Percentiles rank a stretch among this genome's conserved stretches.
Conservation (phyloP, 495 filamentous ascomycete species). For the Xylaria flabelliformis region DNA sequence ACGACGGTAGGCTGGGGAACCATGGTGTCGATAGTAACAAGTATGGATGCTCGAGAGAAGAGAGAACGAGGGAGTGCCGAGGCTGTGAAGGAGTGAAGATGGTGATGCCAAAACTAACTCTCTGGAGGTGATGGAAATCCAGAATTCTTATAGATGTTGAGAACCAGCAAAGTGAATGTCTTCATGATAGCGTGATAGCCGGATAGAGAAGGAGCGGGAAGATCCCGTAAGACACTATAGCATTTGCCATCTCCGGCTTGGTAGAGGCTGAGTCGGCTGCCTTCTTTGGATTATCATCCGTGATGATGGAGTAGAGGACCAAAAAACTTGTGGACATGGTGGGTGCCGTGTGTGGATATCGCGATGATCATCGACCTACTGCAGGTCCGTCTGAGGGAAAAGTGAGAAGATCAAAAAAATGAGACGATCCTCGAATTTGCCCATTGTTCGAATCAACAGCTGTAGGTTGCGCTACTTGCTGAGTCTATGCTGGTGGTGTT, state of each 20-base stretch:
- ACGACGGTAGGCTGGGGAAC: constrained; percentile 28
- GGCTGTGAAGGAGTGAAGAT: constrained; percentile 1
- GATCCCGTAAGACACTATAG: neutral
- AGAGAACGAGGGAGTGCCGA: constrained; percentile 13
- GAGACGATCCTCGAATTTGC: constrained; percentile 12
- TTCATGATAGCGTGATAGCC: neutral
- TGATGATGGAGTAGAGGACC: constrained; percentile 8
- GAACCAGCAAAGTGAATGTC: neutral
- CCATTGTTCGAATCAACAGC: constrained; percentile 8
- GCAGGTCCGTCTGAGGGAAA: constrained; percentile 14
- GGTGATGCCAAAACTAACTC: constrained; percentile 9
- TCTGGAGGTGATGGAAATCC: constrained; percentile 25
- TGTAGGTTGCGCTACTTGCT: neutral
- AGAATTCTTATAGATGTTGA: constrained; percentile 24
- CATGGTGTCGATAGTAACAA: constrained; percentile 26
- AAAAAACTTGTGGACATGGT: constrained; percentile 5
- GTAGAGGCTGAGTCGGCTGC: constrained; percentile 19
- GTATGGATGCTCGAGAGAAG: constrained; percentile 21
- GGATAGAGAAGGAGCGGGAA: constrained; percentile 19
- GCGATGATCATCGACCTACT: constrained; percentile 19
- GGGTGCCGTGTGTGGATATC: constrained; percentile 15
- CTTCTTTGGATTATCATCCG: constrained; percentile 19
- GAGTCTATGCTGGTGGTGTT: neutral
- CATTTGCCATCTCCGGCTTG: constrained; percentile 10
- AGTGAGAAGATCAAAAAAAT: neutral